These are phyloP conservation scores for Pythium scleroteichum DNA, from an alignment of 352 stramenopile species.

Conservation along the genomic window DNA sequence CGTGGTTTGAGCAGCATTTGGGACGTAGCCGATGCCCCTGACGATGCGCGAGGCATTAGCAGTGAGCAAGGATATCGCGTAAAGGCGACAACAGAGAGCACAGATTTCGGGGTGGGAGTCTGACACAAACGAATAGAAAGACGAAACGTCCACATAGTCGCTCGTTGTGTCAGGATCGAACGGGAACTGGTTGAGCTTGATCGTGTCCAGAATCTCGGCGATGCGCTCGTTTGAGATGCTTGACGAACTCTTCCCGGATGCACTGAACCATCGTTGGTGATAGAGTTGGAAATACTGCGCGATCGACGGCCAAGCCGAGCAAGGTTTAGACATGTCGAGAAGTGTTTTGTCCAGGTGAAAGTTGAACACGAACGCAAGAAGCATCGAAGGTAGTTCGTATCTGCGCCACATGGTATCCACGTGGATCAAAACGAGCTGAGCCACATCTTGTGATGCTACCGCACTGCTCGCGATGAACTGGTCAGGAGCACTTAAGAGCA, in stretches of 20 bases:
- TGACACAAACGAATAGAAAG: conserved; percentile 85
- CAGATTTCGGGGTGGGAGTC: conserved; percentile 81
- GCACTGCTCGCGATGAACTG: conserved; percentile 22
- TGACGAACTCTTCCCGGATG: neutral
- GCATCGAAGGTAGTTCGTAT: conserved; percentile 73
- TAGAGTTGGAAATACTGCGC: conserved; percentile 68
- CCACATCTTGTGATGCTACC: conserved; percentile 25
- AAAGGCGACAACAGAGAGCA: conserved; percentile 75
- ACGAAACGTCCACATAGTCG: conserved; percentile 79
- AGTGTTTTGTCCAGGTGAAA: conserved; percentile 66
- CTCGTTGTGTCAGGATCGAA: conserved; percentile 72
- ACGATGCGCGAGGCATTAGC: conserved; percentile 57
- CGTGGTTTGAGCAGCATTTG: conserved; percentile 53
- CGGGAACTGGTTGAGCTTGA: conserved; percentile 69
- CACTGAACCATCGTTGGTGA: conserved; percentile 64
- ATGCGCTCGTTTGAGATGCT: conserved; percentile 39
- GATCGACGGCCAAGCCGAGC: conserved; percentile 56
- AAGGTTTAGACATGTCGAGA: conserved; percentile 52
- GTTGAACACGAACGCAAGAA: conserved; percentile 78
- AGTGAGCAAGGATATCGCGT: conserved; percentile 62
- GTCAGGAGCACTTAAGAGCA: conserved; percentile 26
- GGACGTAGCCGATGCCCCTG: conserved; percentile 61
- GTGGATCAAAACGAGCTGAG: conserved; percentile 46
- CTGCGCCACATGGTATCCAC: conserved; percentile 66
- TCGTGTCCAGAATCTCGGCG: conserved; percentile 55